Evolutionary conservation across 495 filamentous ascomycete species (phyloP).

Genomic region (Neurospora cerealis): DNA sequence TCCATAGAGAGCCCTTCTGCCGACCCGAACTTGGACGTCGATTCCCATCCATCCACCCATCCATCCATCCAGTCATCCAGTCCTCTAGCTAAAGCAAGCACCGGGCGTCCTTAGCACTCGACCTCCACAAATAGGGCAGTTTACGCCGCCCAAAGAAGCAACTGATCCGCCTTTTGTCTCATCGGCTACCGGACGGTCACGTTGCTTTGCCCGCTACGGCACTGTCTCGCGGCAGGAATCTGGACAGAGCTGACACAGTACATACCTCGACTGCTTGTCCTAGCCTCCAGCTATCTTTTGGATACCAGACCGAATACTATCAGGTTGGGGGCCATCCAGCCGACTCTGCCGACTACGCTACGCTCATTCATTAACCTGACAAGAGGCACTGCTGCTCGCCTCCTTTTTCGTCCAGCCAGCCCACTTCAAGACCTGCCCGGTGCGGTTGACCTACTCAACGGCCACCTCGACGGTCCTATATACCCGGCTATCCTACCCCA

Average conservation of each 20-base stretch:
- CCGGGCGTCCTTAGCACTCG: constrained; percentile 2
- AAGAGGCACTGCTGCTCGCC: background rate
- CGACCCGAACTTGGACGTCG: constrained; percentile 4
- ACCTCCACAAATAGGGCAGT: constrained; percentile 7
- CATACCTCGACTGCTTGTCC: background rate
- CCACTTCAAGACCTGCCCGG: constrained; percentile 1
- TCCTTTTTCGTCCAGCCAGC: background rate
- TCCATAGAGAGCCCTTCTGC: constrained; percentile 1
- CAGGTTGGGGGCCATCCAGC: background rate
- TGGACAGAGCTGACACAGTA: background rate
- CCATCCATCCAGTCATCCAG: background rate
- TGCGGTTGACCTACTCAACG: constrained; percentile 12
- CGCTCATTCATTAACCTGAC: background rate
- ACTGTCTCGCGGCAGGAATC: background rate
- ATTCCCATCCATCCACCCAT: background rate
- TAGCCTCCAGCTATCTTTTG: background rate
- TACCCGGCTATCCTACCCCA: constrained; percentile 2
- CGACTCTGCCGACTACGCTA: background rate
- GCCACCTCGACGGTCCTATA: constrained; percentile 4
- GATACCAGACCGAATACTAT: background rate
- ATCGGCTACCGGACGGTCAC: background rate
- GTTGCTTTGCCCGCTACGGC: background rate
- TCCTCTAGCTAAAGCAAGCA: background rate
- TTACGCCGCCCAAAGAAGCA: background rate
- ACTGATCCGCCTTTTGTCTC: background rate